These are phyloP conservation scores for Friedmanniomyces endolithicus DNA, from an alignment of 495 filamentous ascomycete genomes.

Conservation along the genomic window DNA sequence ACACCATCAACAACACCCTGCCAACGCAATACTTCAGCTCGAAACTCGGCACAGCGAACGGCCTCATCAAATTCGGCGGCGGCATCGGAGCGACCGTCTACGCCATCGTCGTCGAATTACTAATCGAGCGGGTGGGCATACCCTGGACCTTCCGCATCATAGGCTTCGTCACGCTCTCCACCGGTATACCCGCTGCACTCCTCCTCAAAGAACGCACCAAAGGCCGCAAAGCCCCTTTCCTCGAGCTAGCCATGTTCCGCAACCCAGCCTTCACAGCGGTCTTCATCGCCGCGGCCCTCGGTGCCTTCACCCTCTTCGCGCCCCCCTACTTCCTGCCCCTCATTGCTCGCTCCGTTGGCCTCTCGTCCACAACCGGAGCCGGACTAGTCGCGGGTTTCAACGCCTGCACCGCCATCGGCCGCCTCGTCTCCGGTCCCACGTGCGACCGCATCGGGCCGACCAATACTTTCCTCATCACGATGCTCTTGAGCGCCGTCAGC, in stretches of 20 bases:
- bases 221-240: background rate
- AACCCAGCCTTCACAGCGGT: background rate
- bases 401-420: background rate
- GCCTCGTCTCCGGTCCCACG: background rate
- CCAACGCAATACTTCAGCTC: constrained; percentile 3
- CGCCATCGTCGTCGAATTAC: background rate
- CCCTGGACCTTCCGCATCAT: constrained; percentile 1
- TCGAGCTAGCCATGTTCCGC: constrained; percentile 3
- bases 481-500: background rate
- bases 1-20: background rate
- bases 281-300: constrained; percentile 1
- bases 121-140: background rate
- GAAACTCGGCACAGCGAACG: background rate
- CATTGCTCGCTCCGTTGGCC: background rate
- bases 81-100: background rate
- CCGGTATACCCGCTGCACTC: background rate
- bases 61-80: constrained; percentile 1
- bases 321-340: constrained; percentile 1
- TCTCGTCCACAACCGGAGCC: background rate
- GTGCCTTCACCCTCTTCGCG: background rate
- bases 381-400: constrained; percentile 1
- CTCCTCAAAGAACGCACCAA: background rate
- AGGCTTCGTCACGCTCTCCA: constrained; percentile 1
- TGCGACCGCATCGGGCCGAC: background rate
- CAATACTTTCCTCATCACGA: background rate